A percentile compares a stretch with the other conserved stretches of the same genome.
phyloP scores from a whole-genome alignment of 768 basidiomycete species.

The Clavaria fumosa region DNA sequence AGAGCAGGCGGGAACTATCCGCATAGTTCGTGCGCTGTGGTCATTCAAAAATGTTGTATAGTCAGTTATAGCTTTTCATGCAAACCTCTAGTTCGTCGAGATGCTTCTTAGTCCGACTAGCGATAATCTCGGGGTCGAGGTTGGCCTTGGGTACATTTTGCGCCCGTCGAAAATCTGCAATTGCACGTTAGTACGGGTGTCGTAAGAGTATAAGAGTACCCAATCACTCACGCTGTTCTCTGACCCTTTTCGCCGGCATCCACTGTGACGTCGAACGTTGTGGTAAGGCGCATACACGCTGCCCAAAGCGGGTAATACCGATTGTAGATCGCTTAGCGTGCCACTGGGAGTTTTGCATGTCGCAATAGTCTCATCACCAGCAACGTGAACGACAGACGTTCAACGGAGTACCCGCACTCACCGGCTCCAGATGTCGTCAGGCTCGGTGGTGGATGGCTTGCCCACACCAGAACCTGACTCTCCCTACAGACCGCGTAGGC shows the following conservation, averaged over 20 bases:
- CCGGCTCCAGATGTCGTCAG: too few species aligned
- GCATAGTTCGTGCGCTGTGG: constrained; percentile 66
- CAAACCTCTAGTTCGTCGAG: constrained; percentile 74
- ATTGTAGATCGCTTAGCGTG: constrained; percentile 5
- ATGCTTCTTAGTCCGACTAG: constrained; percentile 61
- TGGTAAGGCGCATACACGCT: too few species aligned
- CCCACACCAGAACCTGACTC: constrained; percentile 78
- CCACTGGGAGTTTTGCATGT: too few species aligned
- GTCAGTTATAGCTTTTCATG: constrained; percentile 5
- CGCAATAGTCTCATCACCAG: too few species aligned
- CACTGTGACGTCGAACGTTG: too few species aligned
- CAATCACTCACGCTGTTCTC: constrained; percentile 30
- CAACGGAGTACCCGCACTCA: too few species aligned
- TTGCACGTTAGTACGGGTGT: too few species aligned
- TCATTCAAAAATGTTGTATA: too few species aligned
- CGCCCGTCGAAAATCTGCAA: constrained; percentile 38
- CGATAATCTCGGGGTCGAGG: constrained; percentile 49
- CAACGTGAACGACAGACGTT: too few species aligned
- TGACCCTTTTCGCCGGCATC: constrained; percentile 36
- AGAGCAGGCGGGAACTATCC: constrained; percentile 33
- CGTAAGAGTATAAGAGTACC: too few species aligned
- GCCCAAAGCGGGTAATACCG: too few species aligned
- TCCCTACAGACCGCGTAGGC: constrained; percentile 48
- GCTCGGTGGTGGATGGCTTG: too few species aligned
- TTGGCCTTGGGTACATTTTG: constrained; percentile 26